These are phyloP conservation scores for Clarireedia sp. DNA, from an alignment of 2,329 filamentous ascomycete genomes.

Conservation along the genomic window DNA sequence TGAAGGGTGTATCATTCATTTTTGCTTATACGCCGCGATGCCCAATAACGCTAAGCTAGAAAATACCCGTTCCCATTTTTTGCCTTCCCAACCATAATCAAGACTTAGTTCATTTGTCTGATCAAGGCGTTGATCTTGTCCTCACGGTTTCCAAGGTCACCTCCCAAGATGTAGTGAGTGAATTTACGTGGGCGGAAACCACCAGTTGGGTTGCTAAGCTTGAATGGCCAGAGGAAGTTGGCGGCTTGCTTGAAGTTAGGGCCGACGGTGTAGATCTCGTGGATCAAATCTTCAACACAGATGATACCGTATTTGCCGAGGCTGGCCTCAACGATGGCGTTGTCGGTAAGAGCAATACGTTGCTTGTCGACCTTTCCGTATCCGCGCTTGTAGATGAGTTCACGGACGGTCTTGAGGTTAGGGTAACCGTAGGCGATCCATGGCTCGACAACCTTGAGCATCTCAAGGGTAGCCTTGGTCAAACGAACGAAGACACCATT, in stretches of 20 bases:
- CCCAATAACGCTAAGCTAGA: conserved; percentile 16
- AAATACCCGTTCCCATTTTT: conserved; percentile 11
- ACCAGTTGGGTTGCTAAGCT: conserved; percentile 96
- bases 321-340: conserved; percentile 92
- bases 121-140: conserved; percentile 42
- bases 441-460: conserved; percentile 97
- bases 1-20: conserved; percentile 12
- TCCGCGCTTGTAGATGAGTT: conserved; percentile 99
- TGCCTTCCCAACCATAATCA: background rate
- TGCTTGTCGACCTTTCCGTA: conserved; percentile 99
- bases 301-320: conserved; percentile 98
- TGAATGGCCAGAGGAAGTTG: conserved; percentile 99
- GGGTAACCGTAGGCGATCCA: conserved; percentile 99
- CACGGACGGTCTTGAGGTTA: conserved; percentile 97
- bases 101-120: conserved; percentile 14
- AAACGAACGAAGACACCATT: conserved; percentile 97
- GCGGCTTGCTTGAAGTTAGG: conserved; percentile 99
- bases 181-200: conserved; percentile 97
- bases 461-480: conserved; percentile 96
- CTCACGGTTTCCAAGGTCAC: conserved; percentile 97
- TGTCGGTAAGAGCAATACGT: conserved; percentile 92
- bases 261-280: conserved; percentile 98
- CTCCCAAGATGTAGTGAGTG: conserved; percentile 47
- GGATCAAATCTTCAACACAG: conserved; percentile 98
- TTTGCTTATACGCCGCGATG: conserved; percentile 22